These are phyloP conservation scores for Melastoma candidum DNA, from an alignment of 441 rosid species.

Conservation along the genomic window DNA sequence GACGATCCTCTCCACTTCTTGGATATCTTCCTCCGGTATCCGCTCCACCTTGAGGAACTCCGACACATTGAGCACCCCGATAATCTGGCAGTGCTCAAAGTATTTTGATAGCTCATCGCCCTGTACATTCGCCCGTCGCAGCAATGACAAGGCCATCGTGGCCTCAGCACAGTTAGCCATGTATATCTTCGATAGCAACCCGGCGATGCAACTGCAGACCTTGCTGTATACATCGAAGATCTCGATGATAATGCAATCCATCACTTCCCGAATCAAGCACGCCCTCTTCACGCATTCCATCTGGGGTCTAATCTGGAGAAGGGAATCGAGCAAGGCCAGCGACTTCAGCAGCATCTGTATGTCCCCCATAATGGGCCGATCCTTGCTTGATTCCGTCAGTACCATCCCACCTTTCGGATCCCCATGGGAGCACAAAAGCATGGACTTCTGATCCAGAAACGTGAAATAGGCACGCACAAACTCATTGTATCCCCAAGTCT, in stretches of 20 bases:
- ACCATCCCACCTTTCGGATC: not conserved
- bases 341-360: constrained; percentile 29
- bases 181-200: constrained; percentile 28
- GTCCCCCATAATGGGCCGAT: constrained; percentile 18
- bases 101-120: constrained; percentile 33
- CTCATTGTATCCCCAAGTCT: constrained; percentile 44
- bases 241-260: constrained; percentile 55
- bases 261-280: constrained; percentile 43
- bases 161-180: constrained; percentile 34
- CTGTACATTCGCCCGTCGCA: constrained; percentile 37
- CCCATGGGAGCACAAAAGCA: constrained; percentile 14
- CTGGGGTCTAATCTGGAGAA: constrained; percentile 42
- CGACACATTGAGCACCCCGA: constrained; percentile 42
- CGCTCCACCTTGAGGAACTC: constrained; percentile 30
- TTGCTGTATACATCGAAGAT: constrained; percentile 43
- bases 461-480: constrained; percentile 49
- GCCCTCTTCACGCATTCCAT: constrained; percentile 30
- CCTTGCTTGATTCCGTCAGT: constrained; percentile 1
- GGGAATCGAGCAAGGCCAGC: constrained; percentile 37
- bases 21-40: constrained; percentile 42
- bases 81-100: constrained; percentile 39
- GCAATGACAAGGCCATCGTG: constrained; percentile 26
- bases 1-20: constrained; percentile 33
- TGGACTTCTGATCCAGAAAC: constrained; percentile 43
- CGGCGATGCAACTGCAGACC: constrained; percentile 31